Evolutionary conservation across 495 filamentous ascomycete species (phyloP).

Genomic region (Penicillium parvum): DNA sequence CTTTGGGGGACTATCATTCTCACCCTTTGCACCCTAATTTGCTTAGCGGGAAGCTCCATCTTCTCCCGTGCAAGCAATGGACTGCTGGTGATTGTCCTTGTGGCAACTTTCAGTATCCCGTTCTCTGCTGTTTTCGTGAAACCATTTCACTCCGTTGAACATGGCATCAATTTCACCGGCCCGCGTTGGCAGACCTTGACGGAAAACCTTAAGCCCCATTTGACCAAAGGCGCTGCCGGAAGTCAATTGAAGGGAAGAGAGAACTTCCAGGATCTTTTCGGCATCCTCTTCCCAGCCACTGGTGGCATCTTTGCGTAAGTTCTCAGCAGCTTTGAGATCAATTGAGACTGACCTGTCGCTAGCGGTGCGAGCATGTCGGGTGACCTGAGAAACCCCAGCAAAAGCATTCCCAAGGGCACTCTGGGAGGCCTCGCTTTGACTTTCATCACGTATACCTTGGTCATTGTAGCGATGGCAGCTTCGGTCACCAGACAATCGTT

Average conservation of each 20-base stretch:
- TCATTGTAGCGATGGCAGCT: conserved; percentile 77
- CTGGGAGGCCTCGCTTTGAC: conserved; percentile 71
- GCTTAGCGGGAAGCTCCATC: conserved; percentile 73
- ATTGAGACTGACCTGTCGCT: conserved; percentile 19
- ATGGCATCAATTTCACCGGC: conserved; percentile 73
- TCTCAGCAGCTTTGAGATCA: neutral
- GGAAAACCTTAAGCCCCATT: conserved; percentile 64
- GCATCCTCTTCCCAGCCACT: conserved; percentile 84
- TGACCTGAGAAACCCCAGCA: conserved; percentile 77
- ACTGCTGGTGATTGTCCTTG: conserved; percentile 65
- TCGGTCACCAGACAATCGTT: conserved; percentile 72
- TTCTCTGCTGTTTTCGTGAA: conserved; percentile 62
- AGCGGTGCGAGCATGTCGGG: conserved; percentile 89
- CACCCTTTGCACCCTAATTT: conserved; percentile 69
- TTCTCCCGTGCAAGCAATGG: conserved; percentile 79
- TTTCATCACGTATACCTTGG: conserved; percentile 68
- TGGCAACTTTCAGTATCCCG: conserved; percentile 80
- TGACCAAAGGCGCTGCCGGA: conserved; percentile 63
- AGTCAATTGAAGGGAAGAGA: conserved; percentile 62
- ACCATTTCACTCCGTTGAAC: conserved; percentile 58
- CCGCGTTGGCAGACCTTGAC: conserved; percentile 62
- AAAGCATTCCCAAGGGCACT: conserved; percentile 77
- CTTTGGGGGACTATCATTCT: conserved; percentile 72
- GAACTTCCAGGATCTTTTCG: conserved; percentile 80
- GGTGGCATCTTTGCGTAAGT: conserved; percentile 63